Percentiles rank a stretch among this genome's conserved stretches.
Evolutionary conservation across 2,329 filamentous ascomycete species (phyloP).

Genomic region (Alternaria angustiovoidea): DNA sequence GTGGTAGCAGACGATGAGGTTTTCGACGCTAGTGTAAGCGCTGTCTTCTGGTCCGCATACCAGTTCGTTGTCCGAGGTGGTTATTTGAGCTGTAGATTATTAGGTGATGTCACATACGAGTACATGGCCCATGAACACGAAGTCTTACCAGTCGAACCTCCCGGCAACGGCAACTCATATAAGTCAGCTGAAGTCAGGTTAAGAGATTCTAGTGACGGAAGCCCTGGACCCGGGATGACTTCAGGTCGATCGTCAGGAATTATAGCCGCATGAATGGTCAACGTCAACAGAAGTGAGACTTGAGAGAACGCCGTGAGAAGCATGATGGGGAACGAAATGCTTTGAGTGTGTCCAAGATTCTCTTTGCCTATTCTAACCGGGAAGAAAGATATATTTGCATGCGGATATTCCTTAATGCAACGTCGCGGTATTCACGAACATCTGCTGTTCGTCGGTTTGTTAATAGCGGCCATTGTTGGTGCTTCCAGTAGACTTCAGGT

Average conservation of each 20-base stretch:
- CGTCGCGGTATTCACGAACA: not conserved
- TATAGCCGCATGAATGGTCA: not conserved
- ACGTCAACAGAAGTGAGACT: not conserved
- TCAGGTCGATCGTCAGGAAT: not conserved
- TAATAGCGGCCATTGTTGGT: not conserved
- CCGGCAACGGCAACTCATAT: not conserved
- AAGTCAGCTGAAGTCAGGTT: slow-evolving; percentile 13
- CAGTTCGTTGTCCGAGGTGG: not conserved
- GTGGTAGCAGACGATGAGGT: slow-evolving; percentile 21
- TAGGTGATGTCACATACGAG: not conserved
- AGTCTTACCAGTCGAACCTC: not conserved
- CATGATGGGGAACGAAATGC: not conserved
- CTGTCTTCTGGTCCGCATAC: slow-evolving; percentile 15
- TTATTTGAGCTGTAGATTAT: not conserved
- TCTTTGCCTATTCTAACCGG: not conserved
- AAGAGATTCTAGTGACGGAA: slow-evolving; percentile 17
- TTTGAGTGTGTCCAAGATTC: not conserved
- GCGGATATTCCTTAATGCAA: not conserved
- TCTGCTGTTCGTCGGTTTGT: not conserved
- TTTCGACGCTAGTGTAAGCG: slow-evolving; percentile 18
- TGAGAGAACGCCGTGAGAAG: not conserved
- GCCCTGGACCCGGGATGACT: slow-evolving; percentile 5
- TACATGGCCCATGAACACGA: not conserved
- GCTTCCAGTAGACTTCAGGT: not conserved
- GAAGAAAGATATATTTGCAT: not conserved